Evolutionary conservation across 192 early-diverging fungal genomes (phyloP), one percentile per base, ranked within the genome.

Genomic region (Linnemannia schmuckeri): DNA sequence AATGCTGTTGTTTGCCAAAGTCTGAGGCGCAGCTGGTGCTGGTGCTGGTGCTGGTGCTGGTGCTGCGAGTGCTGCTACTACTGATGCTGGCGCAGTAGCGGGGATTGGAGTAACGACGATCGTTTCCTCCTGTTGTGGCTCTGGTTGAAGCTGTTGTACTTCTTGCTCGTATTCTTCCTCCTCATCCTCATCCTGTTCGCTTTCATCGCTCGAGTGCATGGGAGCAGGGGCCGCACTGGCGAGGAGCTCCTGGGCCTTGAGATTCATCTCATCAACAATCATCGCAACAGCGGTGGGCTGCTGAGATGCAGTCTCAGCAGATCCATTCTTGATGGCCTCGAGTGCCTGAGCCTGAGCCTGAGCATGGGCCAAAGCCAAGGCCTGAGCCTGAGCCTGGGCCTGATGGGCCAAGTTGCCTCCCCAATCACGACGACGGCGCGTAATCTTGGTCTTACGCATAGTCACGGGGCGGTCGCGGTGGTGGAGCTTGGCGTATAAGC

Each of bases 401-500:
- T 76, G 79, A 13, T 87, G 85, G 6, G 85, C 85, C 44, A 87
- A 44, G 73, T 87, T 87, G 15, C 85, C 88, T 30, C 89, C 88
- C 91, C 91, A 92, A 49, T 90, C 91, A 35, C 91, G 86, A 37
- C 91, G 82, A 42, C 93, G 89, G 40, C 93, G 88, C 72, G 93
- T 89, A 80, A 94, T 93, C 72, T 92, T 93, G 40, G 88, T 63
- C 72, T 93, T 92, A 47, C 96, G 95, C 93, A 99, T 94, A 40
- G 93, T 92, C 41, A 96, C 93, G 24, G 98, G 98, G 24, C 98
- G 92, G 74, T 94, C 92, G 12, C 95, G 92, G 79, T 96, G 92
- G 83, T 99, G 98, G 61, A 99, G 93, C 88, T 98, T 99, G 87
- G 94, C 96, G 87, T 97, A 99, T 27, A 99, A 78, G 5, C 94